Conservation (phyloP, 352 stramenopile genomes). For the Pythium rhizo-oryzae region DNA sequence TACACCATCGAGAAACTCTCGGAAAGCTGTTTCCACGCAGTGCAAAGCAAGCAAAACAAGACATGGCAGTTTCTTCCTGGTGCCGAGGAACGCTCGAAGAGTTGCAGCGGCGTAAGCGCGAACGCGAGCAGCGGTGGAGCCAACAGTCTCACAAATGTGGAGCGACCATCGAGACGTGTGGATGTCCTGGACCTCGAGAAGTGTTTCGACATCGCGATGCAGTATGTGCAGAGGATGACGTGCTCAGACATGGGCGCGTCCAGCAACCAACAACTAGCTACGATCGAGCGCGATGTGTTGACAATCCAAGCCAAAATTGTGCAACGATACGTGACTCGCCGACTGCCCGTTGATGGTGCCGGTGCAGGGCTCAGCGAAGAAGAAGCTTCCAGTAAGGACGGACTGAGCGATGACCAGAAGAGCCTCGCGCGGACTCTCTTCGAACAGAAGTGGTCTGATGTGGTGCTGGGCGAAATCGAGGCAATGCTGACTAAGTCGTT, state of each 20-base stretch:
- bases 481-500: slow-evolving; percentile 89
- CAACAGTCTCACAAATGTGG: slow-evolving; percentile 54
- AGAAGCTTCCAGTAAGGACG: background rate
- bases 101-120: slow-evolving; percentile 39
- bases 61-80: slow-evolving; percentile 77
- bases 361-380: background rate
- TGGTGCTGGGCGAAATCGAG: slow-evolving; percentile 86
- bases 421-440: slow-evolving; percentile 74
- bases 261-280: slow-evolving; percentile 49
- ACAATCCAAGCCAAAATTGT: slow-evolving; percentile 50
- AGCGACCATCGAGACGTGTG: slow-evolving; percentile 61
- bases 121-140: slow-evolving; percentile 35
- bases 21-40: slow-evolving; percentile 69
- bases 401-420: slow-evolving; percentile 27
- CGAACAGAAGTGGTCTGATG: slow-evolving; percentile 91
- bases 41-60: slow-evolving; percentile 63
- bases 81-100: slow-evolving; percentile 59
- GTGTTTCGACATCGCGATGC: slow-evolving; percentile 70
- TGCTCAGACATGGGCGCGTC: slow-evolving; percentile 37
- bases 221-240: slow-evolving; percentile 57
- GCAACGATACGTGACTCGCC: slow-evolving; percentile 18
- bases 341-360: background rate
- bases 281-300: slow-evolving; percentile 72
- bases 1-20: slow-evolving; percentile 81
- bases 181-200: slow-evolving; percentile 73